These are phyloP conservation scores for Colletotrichum magnum DNA, from an alignment of 2,329 filamentous ascomycete species.

Conservation along the genomic window DNA sequence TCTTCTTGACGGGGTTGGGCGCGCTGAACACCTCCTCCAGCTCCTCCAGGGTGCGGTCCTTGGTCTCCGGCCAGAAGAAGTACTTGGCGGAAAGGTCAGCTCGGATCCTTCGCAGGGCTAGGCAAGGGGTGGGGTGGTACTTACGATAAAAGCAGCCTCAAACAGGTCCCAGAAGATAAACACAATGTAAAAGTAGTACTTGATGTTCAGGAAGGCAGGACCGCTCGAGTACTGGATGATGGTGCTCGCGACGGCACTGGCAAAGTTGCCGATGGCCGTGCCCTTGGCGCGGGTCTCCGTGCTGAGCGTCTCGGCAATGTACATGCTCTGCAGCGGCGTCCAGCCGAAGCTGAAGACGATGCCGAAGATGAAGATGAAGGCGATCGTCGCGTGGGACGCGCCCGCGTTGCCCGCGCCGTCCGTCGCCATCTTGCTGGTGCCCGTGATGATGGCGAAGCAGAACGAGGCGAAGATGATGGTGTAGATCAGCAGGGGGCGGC, in stretches of 20 bases:
- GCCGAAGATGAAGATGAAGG: constrained; percentile 68
- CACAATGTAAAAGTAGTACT: constrained; percentile 61
- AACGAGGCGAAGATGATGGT: constrained; percentile 60
- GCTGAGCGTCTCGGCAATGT: constrained; percentile 62
- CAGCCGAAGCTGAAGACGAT: constrained; percentile 66
- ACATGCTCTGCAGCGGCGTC: constrained; percentile 65
- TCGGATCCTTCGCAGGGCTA: too few species aligned
- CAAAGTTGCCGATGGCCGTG: constrained; percentile 59
- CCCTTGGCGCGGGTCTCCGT: constrained; percentile 62
- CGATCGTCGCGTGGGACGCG: constrained; percentile 61
- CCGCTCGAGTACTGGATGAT: constrained; percentile 61
- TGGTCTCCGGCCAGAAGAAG: constrained; percentile 65
- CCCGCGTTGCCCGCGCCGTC: constrained; percentile 51
- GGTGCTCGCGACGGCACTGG: constrained; percentile 53
- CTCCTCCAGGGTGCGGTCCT: constrained; percentile 66
- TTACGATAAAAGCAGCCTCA: constrained; percentile 54
- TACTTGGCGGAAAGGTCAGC: constrained; percentile 46
- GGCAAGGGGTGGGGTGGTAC: neutral
- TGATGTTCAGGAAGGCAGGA: constrained; percentile 58
- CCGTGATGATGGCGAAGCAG: constrained; percentile 65
- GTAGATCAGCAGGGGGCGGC: constrained; percentile 67
- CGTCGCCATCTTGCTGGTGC: constrained; percentile 59
- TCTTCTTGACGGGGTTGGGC: constrained; percentile 59
- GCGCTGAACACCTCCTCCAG: constrained; percentile 65
- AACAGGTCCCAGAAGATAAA: constrained; percentile 62